Conservation (phyloP, 2,329 filamentous ascomycete species). For the Microsporum audouinii region DNA sequence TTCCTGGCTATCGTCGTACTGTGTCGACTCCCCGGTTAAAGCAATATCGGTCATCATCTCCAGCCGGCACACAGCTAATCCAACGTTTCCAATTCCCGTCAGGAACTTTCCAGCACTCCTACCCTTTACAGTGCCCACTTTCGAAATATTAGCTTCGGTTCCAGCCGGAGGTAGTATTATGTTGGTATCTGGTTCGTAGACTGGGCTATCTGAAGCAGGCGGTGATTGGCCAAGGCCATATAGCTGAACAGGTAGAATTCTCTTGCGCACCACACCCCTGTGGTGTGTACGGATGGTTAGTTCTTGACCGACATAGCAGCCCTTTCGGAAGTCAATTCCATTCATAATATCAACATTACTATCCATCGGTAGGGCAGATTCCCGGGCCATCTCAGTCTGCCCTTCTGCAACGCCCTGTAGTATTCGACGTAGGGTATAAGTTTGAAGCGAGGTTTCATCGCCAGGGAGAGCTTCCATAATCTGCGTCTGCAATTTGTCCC, state of each 20-base stretch:
- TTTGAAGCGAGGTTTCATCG: slow-evolving; percentile 40
- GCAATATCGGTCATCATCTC: slow-evolving; percentile 79
- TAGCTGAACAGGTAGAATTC: slow-evolving; percentile 68
- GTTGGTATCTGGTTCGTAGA: slow-evolving; percentile 23
- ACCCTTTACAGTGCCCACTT: slow-evolving; percentile 40
- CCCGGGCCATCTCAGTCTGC: slow-evolving; percentile 60
- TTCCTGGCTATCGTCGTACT: slow-evolving; percentile 49
- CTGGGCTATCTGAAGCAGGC: slow-evolving; percentile 41
- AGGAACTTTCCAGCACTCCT: slow-evolving; percentile 75
- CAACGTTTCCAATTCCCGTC: slow-evolving; percentile 68
- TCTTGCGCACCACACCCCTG: slow-evolving; percentile 82
- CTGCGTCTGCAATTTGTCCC: slow-evolving; percentile 24
- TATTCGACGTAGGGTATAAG: slow-evolving; percentile 68
- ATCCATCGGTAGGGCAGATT: slow-evolving; percentile 70
- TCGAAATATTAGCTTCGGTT: slow-evolving; percentile 41
- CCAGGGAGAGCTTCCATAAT: slow-evolving; percentile 31
- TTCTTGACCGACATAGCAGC: slow-evolving; percentile 94
- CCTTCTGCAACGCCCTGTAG: slow-evolving; percentile 76
- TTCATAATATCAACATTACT: slow-evolving; percentile 77
- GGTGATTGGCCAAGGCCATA: slow-evolving; percentile 43
- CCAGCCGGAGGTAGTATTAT: slow-evolving; percentile 27
- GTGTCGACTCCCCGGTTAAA: slow-evolving; percentile 55
- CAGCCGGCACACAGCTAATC: slow-evolving; percentile 72
- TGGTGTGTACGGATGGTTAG: slow-evolving; percentile 92
- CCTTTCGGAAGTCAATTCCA: slow-evolving; percentile 86